Base-by-base conservation (phyloP, 2,329 filamentous ascomycete species). In the Nemania abortiva region DNA sequence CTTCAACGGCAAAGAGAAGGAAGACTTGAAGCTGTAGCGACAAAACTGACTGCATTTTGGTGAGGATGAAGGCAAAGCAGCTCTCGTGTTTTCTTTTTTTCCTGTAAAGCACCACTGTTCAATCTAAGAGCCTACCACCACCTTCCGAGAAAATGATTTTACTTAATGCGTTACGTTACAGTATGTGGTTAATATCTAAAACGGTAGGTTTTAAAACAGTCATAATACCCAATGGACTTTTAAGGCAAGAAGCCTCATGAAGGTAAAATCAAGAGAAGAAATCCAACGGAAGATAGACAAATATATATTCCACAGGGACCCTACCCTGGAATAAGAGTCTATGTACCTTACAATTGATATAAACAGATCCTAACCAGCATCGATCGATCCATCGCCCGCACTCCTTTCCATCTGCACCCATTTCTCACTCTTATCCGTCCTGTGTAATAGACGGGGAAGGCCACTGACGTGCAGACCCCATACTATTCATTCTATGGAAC, bases 41-140 rank as follows among this genome's bases (percentile, higher is more conserved):
- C 39, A 29, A 20, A 56, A 47, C 18, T 39, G 61, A 59, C 50
- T 60, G 55, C 66, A 69, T 63, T 22, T 63, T 55, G 29, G 60
- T 62, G 65, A 70, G 56, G 53, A 66, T 70, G 70, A 62, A 70
- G 66, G 56, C 49, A 50, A 49, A 58, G 39, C 53, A 59, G 66
- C n/a, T n/a, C 65, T 63, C 45, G 47, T 69, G 31, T 59, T 67
- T 68, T 55, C 60, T 55, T 64, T 71, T 72, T 58, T 55, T 64
- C 68, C 34, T 72, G 70, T 73, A 69, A 73, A 73, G 67, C 67
- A 73, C 70, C 22, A 18, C 52, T 49, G 18, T 68, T 63, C 66
- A 71, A 72, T 63, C 66, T 18, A 62, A 47, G 62, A 37, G 37
- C 24, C 31, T 45, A 37, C 57, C 63, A 54, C 39, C 22, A 50